Evolutionary conservation across 257 asterid species (phyloP), one percentile per base, ranked within the genome.

Genomic region (Leptodermis oblonga): DNA sequence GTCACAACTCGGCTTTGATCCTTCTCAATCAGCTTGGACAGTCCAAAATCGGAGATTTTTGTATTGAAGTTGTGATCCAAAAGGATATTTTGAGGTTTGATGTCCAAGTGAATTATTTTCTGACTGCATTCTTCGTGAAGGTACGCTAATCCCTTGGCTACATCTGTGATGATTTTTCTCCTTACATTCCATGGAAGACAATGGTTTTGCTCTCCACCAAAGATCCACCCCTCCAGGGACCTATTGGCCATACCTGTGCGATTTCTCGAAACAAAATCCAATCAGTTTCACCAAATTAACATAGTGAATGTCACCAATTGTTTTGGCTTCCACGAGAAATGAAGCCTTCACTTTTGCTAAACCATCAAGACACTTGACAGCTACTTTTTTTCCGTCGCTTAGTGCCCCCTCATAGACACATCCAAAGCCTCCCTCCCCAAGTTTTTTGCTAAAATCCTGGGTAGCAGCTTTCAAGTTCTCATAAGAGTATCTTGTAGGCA

Each of bases 351-450:
- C 64, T 36, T 45, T 42, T 41, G 62, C 65, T 31, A 65, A 0
- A 1, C 70, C 70, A 26, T 68, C 65, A 5, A 79, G 67, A 17
- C 64, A 15, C 51, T 79, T 79, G 41, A 79, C 83, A 26, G 78
- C 83, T 45, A 79, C 45, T 22, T 49, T 70, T 4, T 15, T 70
- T 3, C 61, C 78, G 20, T 42, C 41, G 8, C 28, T 18, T 0
- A 79, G 70, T 8, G 15, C 14, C 3, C 81, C 81, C 60, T 73
- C 67, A 34, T 43, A 79, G 4, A 78, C 76, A 14, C 68, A 58
- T 5, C 82, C 81, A 28, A 64, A 72, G 3, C 78, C 78, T 43
- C 75, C 76, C 7, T 67, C 74, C 0, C 76, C 79, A n/a, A 78
- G 70, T 42, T 78, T 65, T 30, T 34, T 41, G 34, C 41, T 20